A percentile compares a stretch with the other conserved stretches of the same genome.
Conservation (phyloP, 768 basidiomycete genomes). For the Coprinopsis cinerea region DNA sequence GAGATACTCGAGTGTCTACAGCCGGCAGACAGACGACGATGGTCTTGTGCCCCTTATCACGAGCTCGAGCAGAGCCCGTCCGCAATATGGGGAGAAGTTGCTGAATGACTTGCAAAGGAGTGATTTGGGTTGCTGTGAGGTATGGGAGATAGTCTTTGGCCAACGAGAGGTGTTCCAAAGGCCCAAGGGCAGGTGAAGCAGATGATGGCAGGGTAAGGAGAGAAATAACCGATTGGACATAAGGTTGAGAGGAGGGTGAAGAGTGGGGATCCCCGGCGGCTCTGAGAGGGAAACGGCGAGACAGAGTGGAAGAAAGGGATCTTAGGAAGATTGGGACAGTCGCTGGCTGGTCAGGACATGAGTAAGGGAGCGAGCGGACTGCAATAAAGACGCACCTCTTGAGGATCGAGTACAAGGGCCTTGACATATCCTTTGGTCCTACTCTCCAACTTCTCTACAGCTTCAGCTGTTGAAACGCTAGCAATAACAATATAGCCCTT, state of each 20-base stretch:
- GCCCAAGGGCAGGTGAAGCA: slow-evolving; percentile 43
- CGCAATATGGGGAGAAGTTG: slow-evolving; percentile 73
- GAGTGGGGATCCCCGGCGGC: slow-evolving; percentile 77
- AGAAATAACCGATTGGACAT: slow-evolving; percentile 75
- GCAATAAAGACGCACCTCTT: slow-evolving; percentile 44
- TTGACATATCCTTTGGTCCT: slow-evolving; percentile 70
- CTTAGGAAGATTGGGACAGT: slow-evolving; percentile 74
- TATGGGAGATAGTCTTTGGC: slow-evolving; percentile 61
- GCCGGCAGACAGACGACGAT: slow-evolving; percentile 75
- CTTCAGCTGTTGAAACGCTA: slow-evolving; percentile 66
- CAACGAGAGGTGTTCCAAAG: slow-evolving; percentile 67
- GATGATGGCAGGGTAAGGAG: slow-evolving; percentile 52
- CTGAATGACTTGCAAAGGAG: slow-evolving; percentile 73
- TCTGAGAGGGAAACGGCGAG: slow-evolving; percentile 76
- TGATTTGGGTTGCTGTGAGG: slow-evolving; percentile 68
- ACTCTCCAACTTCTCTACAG: slow-evolving; percentile 58
- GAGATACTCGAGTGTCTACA: slow-evolving; percentile 63
- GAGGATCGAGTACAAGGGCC: slow-evolving; percentile 75
- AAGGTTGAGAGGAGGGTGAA: slow-evolving; percentile 56
- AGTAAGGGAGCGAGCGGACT: slow-evolving; percentile 4
- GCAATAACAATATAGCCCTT: slow-evolving; percentile 80
- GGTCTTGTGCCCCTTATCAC: slow-evolving; percentile 48
- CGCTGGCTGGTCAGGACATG: slow-evolving; percentile 49
- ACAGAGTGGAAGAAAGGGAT: slow-evolving; percentile 72
- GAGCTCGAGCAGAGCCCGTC: slow-evolving; percentile 49